Evolutionary conservation across 768 basidiomycete genomes (phyloP).

Genomic region (Peribolospora kevripleyi): DNA sequence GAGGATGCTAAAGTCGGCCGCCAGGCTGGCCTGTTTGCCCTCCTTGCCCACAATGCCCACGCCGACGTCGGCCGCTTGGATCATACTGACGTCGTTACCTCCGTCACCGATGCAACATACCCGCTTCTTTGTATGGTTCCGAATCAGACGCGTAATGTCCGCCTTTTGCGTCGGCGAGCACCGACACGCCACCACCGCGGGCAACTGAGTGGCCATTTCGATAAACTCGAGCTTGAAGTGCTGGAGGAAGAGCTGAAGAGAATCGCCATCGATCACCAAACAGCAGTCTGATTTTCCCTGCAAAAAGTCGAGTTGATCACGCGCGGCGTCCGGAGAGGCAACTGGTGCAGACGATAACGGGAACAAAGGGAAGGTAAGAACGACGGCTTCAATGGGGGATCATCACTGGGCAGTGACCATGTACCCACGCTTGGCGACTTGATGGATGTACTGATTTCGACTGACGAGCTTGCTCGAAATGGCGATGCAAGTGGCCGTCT

Average conservation of each 20-base stretch:
- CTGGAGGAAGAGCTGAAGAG: slow-evolving; percentile 72
- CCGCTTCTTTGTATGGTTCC: slow-evolving; percentile 68
- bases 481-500: slow-evolving; percentile 93
- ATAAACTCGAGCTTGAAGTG: slow-evolving; percentile 84
- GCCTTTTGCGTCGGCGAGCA: slow-evolving; percentile 99
- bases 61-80: slow-evolving; percentile 93
- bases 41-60: slow-evolving; percentile 98
- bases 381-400: background rate
- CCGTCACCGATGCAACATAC: slow-evolving; percentile 99
- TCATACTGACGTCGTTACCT: slow-evolving; percentile 99
- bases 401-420: slow-evolving; percentile 1
- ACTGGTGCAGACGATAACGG: slow-evolving; percentile 27
- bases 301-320: slow-evolving; percentile 74
- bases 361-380: background rate
- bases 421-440: slow-evolving; percentile 63
- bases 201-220: slow-evolving; percentile 81
- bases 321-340: slow-evolving; percentile 53
- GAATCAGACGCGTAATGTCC: slow-evolving; percentile 81
- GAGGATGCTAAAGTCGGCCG: slow-evolving; percentile 91
- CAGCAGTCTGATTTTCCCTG: slow-evolving; percentile 91
- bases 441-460: slow-evolving; percentile 90
- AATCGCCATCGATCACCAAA: slow-evolving; percentile 93
- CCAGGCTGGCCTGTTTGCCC: slow-evolving; percentile 94
- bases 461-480: slow-evolving; percentile 91
- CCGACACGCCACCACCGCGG: slow-evolving; percentile 87